phyloP scores from a whole-genome alignment of 805 yeast species.

The Dipodascus albidus region DNA sequence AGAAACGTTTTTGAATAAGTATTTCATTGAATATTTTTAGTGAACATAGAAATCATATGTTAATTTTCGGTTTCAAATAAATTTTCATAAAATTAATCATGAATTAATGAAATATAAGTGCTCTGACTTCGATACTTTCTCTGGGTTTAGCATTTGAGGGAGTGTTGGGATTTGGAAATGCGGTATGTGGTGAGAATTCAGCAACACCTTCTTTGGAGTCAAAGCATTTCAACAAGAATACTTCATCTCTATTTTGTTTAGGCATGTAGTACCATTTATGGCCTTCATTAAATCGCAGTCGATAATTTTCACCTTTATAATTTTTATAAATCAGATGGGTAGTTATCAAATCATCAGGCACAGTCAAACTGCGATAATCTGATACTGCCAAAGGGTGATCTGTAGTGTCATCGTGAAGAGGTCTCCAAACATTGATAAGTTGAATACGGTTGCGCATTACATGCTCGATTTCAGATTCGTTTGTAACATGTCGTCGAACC shows the following conservation, averaged over 20 bases:
- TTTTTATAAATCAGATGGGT: constrained; percentile 14
- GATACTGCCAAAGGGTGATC: constrained; percentile 16
- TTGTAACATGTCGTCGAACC: constrained; percentile 13
- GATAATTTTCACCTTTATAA: constrained; percentile 16
- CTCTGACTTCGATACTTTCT: constrained; percentile 17
- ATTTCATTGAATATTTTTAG: too few relatives aligned
- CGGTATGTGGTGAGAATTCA: constrained; percentile 16
- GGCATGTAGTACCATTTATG: constrained; percentile 14
- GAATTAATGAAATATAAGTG: constrained; percentile 13
- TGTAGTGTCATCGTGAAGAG: constrained; percentile 10
- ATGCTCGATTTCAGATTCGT: constrained; percentile 12
- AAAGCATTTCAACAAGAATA: constrained; percentile 13
- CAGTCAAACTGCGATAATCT: constrained; percentile 10
- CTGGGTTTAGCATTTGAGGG: constrained; percentile 12
- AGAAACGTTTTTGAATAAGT: too few relatives aligned
- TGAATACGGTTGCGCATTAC: constrained; percentile 12
- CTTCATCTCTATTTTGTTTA: constrained; percentile 14
- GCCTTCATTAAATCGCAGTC: constrained; percentile 11
- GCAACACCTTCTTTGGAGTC: constrained; percentile 15
- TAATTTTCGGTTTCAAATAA: too few relatives aligned
- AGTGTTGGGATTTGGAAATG: constrained; percentile 16
- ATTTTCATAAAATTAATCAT: too few relatives aligned
- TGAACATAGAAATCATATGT: too few relatives aligned
- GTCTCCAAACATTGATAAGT: constrained; percentile 18
- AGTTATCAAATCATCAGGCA: constrained; percentile 9